Evolutionary conservation across 2,329 filamentous ascomycete species (phyloP), one percentile per base, ranked within the genome.

Genomic region (Septoria petroselini): DNA sequence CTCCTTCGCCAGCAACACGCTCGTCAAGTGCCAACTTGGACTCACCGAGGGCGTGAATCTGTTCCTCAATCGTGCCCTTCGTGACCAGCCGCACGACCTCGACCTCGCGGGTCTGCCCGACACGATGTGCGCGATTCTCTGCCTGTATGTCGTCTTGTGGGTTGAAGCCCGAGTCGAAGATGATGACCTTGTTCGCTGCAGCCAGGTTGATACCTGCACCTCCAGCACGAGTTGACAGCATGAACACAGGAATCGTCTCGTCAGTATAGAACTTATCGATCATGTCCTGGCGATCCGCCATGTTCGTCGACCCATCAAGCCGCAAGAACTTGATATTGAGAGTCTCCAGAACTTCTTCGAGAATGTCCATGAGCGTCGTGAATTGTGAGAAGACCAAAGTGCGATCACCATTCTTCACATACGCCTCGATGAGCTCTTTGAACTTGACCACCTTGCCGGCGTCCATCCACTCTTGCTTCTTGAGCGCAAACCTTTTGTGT

Each of bases 101-200:
- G 1, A 98, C 93, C 29, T 91, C 86, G 12, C 88, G 78, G 23
- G 81, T 91, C 73, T 98, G 93, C 0, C 93, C 93, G 7, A 98
- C 88, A 11, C 93, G 85, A 71, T 98, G 93, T 0, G 93, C 93
- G 14, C 93, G 84, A 68, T 98, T 97, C 74, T 97, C 93, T 0
- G 93, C 93, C 68, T 98, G 93, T n/a, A 95, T 84, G 65, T 98
- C 93, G 60, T 97, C 91, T 66, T 98, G 93, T 0, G 93, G 93
- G 62, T 98, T 98, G 73, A 96, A 95, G n/a, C 85, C 88, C 57
- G 87, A 86, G 70, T 98, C 93, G 67, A 97, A 96, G 63, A 98
- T 93, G 70, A 98, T 82, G 60, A 98, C 91, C 71, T 96, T 97
- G 74, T 97, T 97, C 3, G 93, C 93, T 29, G 86, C 88, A 6